Percentiles rank a stretch among this genome's conserved stretches.
Conservation (phyloP, 2,329 filamentous ascomycete genomes). For the Ophiosphaerella narmari region DNA sequence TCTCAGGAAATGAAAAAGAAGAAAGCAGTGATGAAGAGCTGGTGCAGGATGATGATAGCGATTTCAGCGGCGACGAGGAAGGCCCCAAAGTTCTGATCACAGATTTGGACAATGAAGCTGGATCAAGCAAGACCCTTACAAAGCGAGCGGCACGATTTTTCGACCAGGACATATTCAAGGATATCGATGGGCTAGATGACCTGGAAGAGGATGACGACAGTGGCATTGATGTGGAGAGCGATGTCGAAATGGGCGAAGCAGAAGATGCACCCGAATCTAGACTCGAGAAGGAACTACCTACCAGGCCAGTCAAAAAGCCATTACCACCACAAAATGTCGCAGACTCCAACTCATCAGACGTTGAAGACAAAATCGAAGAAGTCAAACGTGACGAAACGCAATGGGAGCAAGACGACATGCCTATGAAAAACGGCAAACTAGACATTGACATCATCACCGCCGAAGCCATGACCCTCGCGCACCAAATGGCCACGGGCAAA, state of each 20-base stretch:
- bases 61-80: conserved; percentile 64
- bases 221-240: conserved; percentile 46
- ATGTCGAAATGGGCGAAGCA: conserved; percentile 22
- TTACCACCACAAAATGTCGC: conserved; percentile 26
- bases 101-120: conserved; percentile 62
- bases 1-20: conserved; percentile 68
- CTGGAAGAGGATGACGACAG: conserved; percentile 53
- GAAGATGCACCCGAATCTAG: conserved; percentile 9
- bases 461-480: conserved; percentile 96
- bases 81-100: conserved; percentile 61
- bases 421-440: conserved; percentile 65
- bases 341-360: conserved; percentile 44
- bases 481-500: conserved; percentile 84
- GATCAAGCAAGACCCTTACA: conserved; percentile 67
- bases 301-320: conserved; percentile 24
- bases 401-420: conserved; percentile 71
- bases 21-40: conserved; percentile 62
- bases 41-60: conserved; percentile 64
- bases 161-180: conserved; percentile 91
- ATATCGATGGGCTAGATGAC: conserved; percentile 70
- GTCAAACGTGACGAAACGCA: conserved; percentile 62
- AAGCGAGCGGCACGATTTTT: conserved; percentile 89
- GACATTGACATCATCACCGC: conserved; percentile 99
- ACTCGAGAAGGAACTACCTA: conserved; percentile 17
- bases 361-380: conserved; percentile 62